Evolutionary conservation across 345 rosid genomes (phyloP), one percentile per base, ranked within the genome.

Genomic region (Rhizophora mangle): DNA sequence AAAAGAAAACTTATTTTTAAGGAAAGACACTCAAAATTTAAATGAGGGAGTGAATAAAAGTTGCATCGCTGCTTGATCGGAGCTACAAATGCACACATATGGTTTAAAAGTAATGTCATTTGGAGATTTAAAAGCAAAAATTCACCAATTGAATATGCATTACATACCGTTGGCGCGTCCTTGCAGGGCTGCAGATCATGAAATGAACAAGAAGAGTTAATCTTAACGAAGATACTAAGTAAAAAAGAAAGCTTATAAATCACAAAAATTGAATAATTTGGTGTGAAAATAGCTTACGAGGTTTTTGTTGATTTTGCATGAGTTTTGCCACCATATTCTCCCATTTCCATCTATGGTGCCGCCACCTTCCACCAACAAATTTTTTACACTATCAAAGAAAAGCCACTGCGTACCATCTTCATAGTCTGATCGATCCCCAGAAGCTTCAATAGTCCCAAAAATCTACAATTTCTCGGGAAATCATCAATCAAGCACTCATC

Each of bases 271-370:
- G 49, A 13, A 43, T 43, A 64, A 13, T 61, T 43, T 58, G 70
- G 31, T 7, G 49, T 43, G 49, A 24, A 63, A 4, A 5, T 21
- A 27, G 62, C 72, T 72, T 82, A 89, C 98, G 63, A 82, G 87
- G 64, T 73, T 22, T 80, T 89, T 80, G 57, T 89, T 66, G 69
- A 86, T 46, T 84, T 93, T 93, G 88, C 98, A 90, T 10, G 98
- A 93, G 70, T 85, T 85, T 76, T 89, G 58, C 97, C 98, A 93
- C 97, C 98, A 93, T 8, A 86, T 80, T 24, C 84, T 77, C 26
- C 98, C 98, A 52, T 89, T 87, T 13, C 98, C 98, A 65, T 93
- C 79, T 2, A 93, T 78, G 31, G 69, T 79, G 53, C 90, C 87
- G 16, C 89, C 96, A 21, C 97, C 98, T 66, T 82, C 77, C 5